phyloP scores from a whole-genome alignment of 2,329 filamentous ascomycete genomes.

The Madurella fahalii region DNA sequence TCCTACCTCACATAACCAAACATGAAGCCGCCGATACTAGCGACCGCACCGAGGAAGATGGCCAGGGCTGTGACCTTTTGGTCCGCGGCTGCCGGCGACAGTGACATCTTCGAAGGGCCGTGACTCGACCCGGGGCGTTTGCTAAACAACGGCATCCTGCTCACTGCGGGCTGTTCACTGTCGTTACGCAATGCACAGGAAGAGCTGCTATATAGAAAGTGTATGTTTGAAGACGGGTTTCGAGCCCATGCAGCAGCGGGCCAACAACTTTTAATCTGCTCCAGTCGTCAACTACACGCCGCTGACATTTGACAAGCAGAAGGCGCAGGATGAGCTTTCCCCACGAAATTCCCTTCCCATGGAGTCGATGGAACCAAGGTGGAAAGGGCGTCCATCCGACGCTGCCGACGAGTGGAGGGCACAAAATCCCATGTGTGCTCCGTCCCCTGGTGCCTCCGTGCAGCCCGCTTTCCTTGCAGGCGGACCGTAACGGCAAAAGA shows the following conservation, averaged over 20 bases:
- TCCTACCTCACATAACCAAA: conserved; percentile 54
- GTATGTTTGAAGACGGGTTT: too few species aligned
- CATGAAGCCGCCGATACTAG: conserved; percentile 54
- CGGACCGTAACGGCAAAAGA: neutral
- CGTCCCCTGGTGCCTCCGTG: neutral
- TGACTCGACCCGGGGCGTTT: neutral
- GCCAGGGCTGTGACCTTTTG: conserved; percentile 24
- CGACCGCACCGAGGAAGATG: conserved; percentile 46
- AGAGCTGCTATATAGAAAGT: too few species aligned
- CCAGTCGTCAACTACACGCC: neutral
- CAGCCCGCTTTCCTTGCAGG: too few species aligned
- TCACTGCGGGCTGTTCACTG: neutral
- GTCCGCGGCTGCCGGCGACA: conserved; percentile 8
- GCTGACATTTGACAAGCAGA: neutral
- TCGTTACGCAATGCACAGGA: neutral
- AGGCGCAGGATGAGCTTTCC: neutral
- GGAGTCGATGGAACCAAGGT: neutral
- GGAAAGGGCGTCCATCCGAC: neutral
- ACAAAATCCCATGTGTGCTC: neutral
- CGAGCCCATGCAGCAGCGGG: too few species aligned
- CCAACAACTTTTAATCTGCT: too few species aligned
- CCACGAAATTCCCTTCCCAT: neutral
- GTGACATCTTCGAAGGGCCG: conserved; percentile 1
- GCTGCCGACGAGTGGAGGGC: neutral
- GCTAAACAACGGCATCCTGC: neutral